These are phyloP conservation scores for Aspergillus tanneri DNA, from an alignment of 2,329 filamentous ascomycete species.

Conservation along the genomic window DNA sequence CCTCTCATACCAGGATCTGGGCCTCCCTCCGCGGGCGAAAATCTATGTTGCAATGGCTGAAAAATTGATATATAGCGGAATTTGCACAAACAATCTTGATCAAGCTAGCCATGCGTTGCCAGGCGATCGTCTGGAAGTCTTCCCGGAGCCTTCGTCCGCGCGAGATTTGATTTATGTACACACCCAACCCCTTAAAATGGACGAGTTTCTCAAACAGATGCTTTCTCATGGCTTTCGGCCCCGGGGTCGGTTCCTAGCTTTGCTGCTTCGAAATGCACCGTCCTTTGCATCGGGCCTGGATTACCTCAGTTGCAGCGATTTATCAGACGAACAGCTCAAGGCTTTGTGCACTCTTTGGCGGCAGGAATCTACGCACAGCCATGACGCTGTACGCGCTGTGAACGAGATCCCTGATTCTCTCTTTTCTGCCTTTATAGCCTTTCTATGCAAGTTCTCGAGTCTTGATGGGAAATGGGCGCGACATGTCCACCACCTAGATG, in stretches of 20 bases:
- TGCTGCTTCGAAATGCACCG: conserved; percentile 49
- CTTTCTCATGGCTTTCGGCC: conserved; percentile 45
- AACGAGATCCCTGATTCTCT: conserved; percentile 35
- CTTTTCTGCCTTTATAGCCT: conserved; percentile 47
- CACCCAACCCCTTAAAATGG: conserved; percentile 52
- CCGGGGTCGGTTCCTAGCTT: conserved; percentile 45
- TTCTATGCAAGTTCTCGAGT: conserved; percentile 39
- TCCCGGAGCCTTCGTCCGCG: conserved; percentile 56
- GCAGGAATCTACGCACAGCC: conserved; percentile 15
- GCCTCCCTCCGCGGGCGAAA: conserved; percentile 34
- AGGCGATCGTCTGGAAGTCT: conserved; percentile 57
- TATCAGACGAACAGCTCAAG: conserved; percentile 34
- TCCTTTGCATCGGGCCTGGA: conserved; percentile 43
- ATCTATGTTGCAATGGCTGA: conserved; percentile 59
- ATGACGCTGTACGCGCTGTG: conserved; percentile 22
- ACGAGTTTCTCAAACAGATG: conserved; percentile 55
- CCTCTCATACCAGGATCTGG: conserved; percentile 53
- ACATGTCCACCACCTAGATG: conserved; percentile 22
- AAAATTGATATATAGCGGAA: conserved; percentile 50
- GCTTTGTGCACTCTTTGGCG: conserved; percentile 29
- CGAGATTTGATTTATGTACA: conserved; percentile 59
- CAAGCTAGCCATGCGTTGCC: conserved; percentile 42
- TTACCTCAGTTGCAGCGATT: conserved; percentile 41
- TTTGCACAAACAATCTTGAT: conserved; percentile 24
- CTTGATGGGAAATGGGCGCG: conserved; percentile 13